Evolutionary conservation across 495 filamentous ascomycete genomes (phyloP), one percentile per base, ranked within the genome.

Genomic region (Penicillium chermesinum): DNA sequence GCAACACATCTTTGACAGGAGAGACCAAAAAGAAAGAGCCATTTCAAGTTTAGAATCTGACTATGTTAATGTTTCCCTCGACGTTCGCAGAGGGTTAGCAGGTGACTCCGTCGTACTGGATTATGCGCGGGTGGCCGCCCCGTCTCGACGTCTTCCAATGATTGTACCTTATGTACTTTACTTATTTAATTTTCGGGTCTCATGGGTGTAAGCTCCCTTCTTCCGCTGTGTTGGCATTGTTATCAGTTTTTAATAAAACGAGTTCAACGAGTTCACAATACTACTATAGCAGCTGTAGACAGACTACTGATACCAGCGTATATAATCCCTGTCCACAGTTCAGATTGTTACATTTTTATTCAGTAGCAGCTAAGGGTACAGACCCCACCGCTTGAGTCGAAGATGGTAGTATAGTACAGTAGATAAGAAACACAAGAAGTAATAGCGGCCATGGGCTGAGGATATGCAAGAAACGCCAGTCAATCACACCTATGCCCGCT

Each of bases 91-190:
- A 33, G 33, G 32, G 10, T 20, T 12, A 18, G 15, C 21, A 30
- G n/a, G 14, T 38, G 35, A 37, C 21, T 15, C n/a, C 19, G 18
- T 22, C 6, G n/a, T 25, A 18, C 17, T 14, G 1, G 7, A 22
- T 9, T 30, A 12, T 38, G 14, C 34, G 13, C 22, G 12, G 44
- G 0, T 6, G 17, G 25, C 20, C n/a, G 20, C 13, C 46, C 7
- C 36, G 30, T 13, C 39, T 27, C 19, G 42, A 51, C 42, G 38
- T 41, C 20, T 41, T 51, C 25, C 30, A 49, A 55, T 38, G 48
- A 50, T 38, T 48, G 43, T 49, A 47, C 49, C 36, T 35, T n/a
- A 51, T 61, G 60, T 61, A 63, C 41, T 60, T 61, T 57, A 58
- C 42, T 12, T 21, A 50, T 35, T 50, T 35, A 13, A 42, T 48